Conservation (phyloP, 2,329 filamentous ascomycete species). For the Colletotrichum tamarilloi region DNA sequence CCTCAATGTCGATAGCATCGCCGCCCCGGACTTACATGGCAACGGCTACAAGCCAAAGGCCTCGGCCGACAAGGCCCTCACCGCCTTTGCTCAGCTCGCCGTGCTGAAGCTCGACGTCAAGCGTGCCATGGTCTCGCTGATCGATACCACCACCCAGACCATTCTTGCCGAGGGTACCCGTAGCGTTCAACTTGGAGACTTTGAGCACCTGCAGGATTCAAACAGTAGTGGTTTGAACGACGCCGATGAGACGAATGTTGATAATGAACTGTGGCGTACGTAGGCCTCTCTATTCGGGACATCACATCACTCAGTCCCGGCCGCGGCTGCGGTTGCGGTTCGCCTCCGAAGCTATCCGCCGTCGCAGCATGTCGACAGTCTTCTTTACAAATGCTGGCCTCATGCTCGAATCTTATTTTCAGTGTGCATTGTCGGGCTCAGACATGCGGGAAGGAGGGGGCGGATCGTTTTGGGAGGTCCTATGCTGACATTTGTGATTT, state of each 20-base stretch:
- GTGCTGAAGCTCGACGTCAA: conserved; percentile 59
- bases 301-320: neutral
- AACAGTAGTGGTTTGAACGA: neutral
- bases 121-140: conserved; percentile 61
- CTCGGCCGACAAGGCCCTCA: conserved; percentile 52
- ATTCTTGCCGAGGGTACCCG: conserved; percentile 64
- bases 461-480: neutral
- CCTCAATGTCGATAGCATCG: conserved; percentile 45
- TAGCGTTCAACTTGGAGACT: conserved; percentile 51
- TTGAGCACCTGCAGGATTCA: conserved; percentile 35
- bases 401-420: neutral
- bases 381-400: neutral
- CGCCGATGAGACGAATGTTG: conserved; percentile 4
- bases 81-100: conserved; percentile 61
- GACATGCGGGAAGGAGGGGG: neutral
- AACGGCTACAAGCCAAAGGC: conserved; percentile 46
- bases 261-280: conserved; percentile 48
- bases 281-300: conserved; percentile 36
- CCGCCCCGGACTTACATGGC: conserved; percentile 41
- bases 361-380: neutral
- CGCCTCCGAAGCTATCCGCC: neutral
- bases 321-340: neutral
- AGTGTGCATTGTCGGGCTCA: neutral
- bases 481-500: conserved; percentile 15
- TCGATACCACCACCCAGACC: conserved; percentile 58